Base-by-base conservation (phyloP, 1,139 yeast genomes). In the Lodderomyces parapsilosis region DNA sequence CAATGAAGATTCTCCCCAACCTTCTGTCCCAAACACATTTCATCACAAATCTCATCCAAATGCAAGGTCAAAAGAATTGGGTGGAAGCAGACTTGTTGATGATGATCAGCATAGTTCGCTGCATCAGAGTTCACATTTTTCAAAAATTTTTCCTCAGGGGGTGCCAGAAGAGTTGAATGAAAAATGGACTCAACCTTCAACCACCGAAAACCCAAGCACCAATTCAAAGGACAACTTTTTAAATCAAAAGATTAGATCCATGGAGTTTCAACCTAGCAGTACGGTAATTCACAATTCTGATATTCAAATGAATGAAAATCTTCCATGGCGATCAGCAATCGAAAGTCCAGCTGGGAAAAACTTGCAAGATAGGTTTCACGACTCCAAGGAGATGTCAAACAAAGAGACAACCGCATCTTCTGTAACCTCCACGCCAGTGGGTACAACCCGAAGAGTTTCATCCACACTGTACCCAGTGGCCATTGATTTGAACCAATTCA, bases 11-110 rank as follows among this genome's bases (percentile, higher is more conserved):
- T 59, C 66, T 8, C 60, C 65, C 2, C 49, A 63, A 3, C 56
- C 54, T 9, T 68, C 76, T 2, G 67, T 70, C 17, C 78, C 78
- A 22, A 73, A 73, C 49, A 73, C 78, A 0, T 73, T 73, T 58
- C 65, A 71, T 44, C 65, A 71, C 51, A 73, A 72, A 48, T 66
- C 74, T 9, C 75, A 70, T 49, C 76, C 78, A 8, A 73, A 71
- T 50, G 78, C 78, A 20, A 64, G 57, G 44, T 66, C 78, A 0
- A 73, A 71, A 50, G 49, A 60, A 4, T 56, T 54, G 15, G 55
- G 68, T n/a, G 64, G 57, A 8, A 35, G 40, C 11, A 30, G 14
- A 18, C 31, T 24, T 18, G 42, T 18, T 24, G 49, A 34, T 17
- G 49, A 42, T 13, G 42, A 41, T 11, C 31, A 36, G 18, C 20